Percentiles rank a stretch among this genome's conserved stretches.
These are phyloP conservation scores for Globisporangium spiculum DNA, from an alignment of 352 stramenopile species.

Conservation along the genomic window DNA sequence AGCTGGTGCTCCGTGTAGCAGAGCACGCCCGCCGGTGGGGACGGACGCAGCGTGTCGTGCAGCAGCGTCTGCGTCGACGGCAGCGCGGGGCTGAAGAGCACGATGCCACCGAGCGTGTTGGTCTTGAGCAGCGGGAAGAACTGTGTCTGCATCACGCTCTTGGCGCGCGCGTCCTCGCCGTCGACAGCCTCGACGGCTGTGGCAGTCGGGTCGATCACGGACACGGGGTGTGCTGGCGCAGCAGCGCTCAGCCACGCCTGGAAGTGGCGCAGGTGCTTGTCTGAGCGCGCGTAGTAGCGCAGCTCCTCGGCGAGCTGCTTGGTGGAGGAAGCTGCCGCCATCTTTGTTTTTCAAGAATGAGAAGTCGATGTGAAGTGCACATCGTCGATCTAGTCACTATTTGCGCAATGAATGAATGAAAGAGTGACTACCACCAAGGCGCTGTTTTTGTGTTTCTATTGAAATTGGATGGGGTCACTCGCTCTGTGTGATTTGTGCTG, in stretches of 20 bases:
- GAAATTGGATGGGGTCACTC: neutral
- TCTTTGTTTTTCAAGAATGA: neutral
- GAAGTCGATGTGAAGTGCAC: neutral
- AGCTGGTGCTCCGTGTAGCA: conserved; percentile 83
- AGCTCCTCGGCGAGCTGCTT: conserved; percentile 71
- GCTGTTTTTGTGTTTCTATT: conserved; percentile 12
- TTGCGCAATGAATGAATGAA: neutral
- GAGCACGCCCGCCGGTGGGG: conserved; percentile 58
- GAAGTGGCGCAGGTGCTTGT: conserved; percentile 64
- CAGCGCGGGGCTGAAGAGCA: conserved; percentile 72
- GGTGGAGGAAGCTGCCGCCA: conserved; percentile 1
- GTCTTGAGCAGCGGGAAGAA: conserved; percentile 61
- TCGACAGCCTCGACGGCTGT: conserved; percentile 9
- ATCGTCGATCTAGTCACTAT: neutral
- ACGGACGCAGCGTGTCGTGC: conserved; percentile 67
- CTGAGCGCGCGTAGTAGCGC: conserved; percentile 69
- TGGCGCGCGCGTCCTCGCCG: conserved; percentile 32
- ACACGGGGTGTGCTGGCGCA: conserved; percentile 20
- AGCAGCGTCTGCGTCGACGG: conserved; percentile 84
- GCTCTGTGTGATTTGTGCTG: conserved; percentile 5
- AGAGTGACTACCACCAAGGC: neutral
- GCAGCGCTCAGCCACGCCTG: conserved; percentile 55
- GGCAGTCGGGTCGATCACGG: conserved; percentile 13
- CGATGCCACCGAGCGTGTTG: conserved; percentile 52
- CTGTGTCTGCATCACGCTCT: conserved; percentile 20